Conservation (phyloP, 2,329 filamentous ascomycete species). For the Dactylellina haptotyla region DNA sequence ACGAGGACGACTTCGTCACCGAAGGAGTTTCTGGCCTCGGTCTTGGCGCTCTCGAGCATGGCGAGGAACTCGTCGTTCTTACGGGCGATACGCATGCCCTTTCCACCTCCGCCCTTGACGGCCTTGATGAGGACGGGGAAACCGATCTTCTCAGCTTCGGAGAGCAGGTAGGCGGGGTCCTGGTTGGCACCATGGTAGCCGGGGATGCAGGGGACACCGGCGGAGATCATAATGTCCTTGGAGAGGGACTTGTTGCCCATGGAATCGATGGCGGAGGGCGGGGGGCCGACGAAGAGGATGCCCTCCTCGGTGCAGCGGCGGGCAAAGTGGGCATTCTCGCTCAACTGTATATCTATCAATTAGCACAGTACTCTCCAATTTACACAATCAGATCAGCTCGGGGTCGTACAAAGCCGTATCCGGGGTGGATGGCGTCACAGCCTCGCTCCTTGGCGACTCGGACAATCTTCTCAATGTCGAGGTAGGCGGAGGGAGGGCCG, state of each 20-base stretch:
- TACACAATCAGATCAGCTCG: background rate
- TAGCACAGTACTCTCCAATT: background rate
- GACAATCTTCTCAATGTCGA: conserved; percentile 93
- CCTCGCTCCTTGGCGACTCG: conserved; percentile 83
- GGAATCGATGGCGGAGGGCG: conserved; percentile 69
- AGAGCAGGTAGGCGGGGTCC: conserved; percentile 70
- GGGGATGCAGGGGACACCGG: conserved; percentile 95
- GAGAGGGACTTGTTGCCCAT: conserved; percentile 87
- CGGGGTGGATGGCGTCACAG: conserved; percentile 92
- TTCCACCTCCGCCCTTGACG: conserved; percentile 81
- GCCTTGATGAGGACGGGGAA: conserved; percentile 82
- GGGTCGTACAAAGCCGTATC: conserved; percentile 72
- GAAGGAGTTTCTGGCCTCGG: conserved; percentile 80
- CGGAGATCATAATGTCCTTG: conserved; percentile 95
- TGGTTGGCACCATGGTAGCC: conserved; percentile 93
- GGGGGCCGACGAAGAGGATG: conserved; percentile 92
- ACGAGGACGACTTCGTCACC: conserved; percentile 86
- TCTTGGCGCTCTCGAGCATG: conserved; percentile 77
- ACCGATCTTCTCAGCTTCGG: conserved; percentile 75
- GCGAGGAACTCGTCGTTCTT: conserved; percentile 74
- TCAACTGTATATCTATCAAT: conserved; percentile 65
- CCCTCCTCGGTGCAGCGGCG: conserved; percentile 87
- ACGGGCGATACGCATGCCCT: conserved; percentile 82
- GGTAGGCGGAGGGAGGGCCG: conserved; percentile 83
- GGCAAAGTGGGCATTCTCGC: conserved; percentile 92